phyloP scores from a whole-genome alignment of 768 basidiomycete species.

The Neoboletus magnificus region DNA sequence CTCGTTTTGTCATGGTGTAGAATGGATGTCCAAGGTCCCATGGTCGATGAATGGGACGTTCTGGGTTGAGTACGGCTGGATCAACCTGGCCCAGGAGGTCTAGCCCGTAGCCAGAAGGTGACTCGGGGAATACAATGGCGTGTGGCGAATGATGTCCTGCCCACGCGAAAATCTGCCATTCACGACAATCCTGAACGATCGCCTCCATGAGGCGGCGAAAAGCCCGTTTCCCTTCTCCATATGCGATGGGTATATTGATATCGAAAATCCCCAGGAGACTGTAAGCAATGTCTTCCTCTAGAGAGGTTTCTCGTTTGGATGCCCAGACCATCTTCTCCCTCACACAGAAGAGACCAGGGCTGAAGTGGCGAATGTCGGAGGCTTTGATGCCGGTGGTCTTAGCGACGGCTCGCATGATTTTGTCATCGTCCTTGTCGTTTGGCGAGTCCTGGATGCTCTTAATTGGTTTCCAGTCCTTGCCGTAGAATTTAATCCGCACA shows the following conservation, averaged over 20 bases:
- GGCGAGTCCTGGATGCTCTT: background rate
- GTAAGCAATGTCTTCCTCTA: constrained; percentile 4
- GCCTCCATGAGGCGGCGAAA: constrained; percentile 9
- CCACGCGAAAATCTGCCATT: constrained; percentile 11
- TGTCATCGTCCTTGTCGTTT: constrained; percentile 2
- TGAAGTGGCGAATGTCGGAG: background rate
- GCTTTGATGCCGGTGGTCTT: background rate
- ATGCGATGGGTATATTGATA: constrained; percentile 3
- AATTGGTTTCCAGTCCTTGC: background rate
- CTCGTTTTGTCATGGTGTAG: constrained; percentile 1
- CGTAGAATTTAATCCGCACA: constrained; percentile 2
- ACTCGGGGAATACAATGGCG: constrained; percentile 3
- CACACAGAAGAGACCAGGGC: constrained; percentile 5
- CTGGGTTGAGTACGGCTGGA: background rate
- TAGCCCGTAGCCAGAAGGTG: background rate
- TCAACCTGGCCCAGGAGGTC: background rate
- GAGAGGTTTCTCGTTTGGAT: background rate
- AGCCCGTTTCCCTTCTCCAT: constrained; percentile 8
- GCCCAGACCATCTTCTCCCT: constrained; percentile 11
- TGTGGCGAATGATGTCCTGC: constrained; percentile 5
- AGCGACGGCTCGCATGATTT: background rate
- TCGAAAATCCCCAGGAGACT: constrained; percentile 8
- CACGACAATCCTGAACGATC: constrained; percentile 5
- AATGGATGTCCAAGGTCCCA: constrained; percentile 6
- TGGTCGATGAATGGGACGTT: background rate